Conservation (phyloP, 2,329 filamentous ascomycete species). For the Sarocladiaceae sp. region DNA sequence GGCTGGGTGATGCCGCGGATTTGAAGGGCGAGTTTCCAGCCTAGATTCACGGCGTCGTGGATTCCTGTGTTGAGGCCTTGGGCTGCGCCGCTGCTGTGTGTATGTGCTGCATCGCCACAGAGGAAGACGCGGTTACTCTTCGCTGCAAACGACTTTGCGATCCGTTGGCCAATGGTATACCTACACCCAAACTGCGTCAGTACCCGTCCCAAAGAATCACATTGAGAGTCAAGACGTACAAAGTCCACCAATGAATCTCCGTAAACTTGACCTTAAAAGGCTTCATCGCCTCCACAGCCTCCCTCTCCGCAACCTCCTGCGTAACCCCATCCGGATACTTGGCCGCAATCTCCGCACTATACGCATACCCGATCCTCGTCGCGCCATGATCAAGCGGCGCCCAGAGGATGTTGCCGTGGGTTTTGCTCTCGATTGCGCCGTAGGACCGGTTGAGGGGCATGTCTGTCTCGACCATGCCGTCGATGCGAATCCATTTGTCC, state of each 20-base stretch:
- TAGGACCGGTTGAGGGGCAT: constrained; percentile 28
- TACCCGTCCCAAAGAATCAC: neutral
- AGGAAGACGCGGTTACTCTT: constrained; percentile 8
- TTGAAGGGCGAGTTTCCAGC: constrained; percentile 40
- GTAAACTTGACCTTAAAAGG: constrained; percentile 38
- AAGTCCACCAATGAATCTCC: constrained; percentile 51
- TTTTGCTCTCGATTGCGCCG: constrained; percentile 45
- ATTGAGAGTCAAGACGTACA: constrained; percentile 32
- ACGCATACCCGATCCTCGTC: constrained; percentile 49
- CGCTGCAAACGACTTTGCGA: constrained; percentile 52
- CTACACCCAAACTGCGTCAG: neutral
- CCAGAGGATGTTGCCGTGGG: constrained; percentile 53
- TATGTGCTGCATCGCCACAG: constrained; percentile 42
- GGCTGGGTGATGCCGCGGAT: constrained; percentile 20
- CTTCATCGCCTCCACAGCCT: constrained; percentile 38
- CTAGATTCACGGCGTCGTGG: constrained; percentile 41
- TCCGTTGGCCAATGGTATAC: constrained; percentile 46
- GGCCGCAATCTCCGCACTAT: constrained; percentile 36
- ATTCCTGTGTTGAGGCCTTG: constrained; percentile 28
- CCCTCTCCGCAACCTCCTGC: constrained; percentile 49
- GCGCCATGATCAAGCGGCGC: constrained; percentile 47
- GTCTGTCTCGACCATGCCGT: constrained; percentile 44
- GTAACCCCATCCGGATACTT: constrained; percentile 29
- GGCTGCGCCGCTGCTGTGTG: constrained; percentile 40
- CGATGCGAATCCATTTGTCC: constrained; percentile 48